Evolutionary conservation across 805 yeast genomes (phyloP).

Genomic region (Ogataea kodamae): DNA sequence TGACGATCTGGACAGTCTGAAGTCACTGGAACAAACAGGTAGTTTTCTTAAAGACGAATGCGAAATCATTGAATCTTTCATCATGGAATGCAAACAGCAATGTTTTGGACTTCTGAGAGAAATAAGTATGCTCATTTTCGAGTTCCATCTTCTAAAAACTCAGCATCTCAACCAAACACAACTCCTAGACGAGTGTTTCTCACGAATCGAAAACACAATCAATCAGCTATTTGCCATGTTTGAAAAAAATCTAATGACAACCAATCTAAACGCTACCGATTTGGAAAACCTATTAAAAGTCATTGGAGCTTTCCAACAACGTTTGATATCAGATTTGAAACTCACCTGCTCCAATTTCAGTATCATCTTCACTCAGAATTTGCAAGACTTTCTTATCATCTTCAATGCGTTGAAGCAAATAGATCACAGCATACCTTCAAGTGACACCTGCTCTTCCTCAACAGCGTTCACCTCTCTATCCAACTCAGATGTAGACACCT

Average conservation of each 20-base stretch:
- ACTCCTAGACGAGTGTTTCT: constrained; percentile 21
- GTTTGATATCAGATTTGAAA: constrained; percentile 23
- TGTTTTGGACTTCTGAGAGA: constrained; percentile 25
- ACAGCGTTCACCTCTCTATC: constrained; percentile 10
- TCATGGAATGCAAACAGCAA: constrained; percentile 22
- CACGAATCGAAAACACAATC: constrained; percentile 20
- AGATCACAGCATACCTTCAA: constrained; percentile 9
- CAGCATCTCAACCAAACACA: constrained; percentile 16
- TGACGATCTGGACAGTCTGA: constrained; percentile 22
- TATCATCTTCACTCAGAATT: constrained; percentile 23
- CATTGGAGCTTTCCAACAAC: constrained; percentile 18
- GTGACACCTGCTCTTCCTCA: constrained; percentile 6
- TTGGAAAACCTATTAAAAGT: constrained; percentile 14
- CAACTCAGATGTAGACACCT: constrained; percentile 13
- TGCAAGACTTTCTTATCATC: constrained; percentile 29
- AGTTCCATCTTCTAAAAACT: constrained; percentile 25
- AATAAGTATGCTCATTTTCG: constrained; percentile 27
- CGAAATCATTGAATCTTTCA: constrained; percentile 20
- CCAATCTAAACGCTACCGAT: constrained; percentile 13
- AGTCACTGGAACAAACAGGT: constrained; percentile 23
- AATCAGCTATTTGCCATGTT: constrained; percentile 16
- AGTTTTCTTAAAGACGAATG: constrained; percentile 22
- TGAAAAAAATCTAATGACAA: constrained; percentile 5
- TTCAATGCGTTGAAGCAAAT: constrained; percentile 26
- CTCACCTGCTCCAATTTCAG: constrained; percentile 23